These are phyloP conservation scores for Hymenoscyphus infarciens DNA, from an alignment of 2,329 filamentous ascomycete genomes.

Conservation along the genomic window DNA sequence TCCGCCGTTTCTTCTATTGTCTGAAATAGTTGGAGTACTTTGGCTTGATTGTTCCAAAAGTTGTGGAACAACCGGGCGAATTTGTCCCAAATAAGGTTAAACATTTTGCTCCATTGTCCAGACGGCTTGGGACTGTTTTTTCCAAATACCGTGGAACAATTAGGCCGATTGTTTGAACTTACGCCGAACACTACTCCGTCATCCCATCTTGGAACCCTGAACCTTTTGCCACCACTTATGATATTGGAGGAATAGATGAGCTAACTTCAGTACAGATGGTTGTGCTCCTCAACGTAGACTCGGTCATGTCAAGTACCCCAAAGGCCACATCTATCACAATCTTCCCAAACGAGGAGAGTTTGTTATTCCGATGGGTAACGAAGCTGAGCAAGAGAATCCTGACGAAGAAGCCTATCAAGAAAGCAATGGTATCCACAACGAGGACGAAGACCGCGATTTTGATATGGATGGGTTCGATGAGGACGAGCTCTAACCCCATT, in stretches of 20 bases:
- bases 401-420: background rate
- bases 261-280: background rate
- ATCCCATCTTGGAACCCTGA: background rate
- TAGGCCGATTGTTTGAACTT: background rate
- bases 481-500: too few relatives aligned
- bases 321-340: constrained; percentile 3
- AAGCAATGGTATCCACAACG: background rate
- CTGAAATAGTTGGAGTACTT: background rate
- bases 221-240: background rate
- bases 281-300: constrained; percentile 2
- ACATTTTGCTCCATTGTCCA: background rate
- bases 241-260: background rate
- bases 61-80: background rate
- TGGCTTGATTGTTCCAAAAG: background rate
- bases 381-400: background rate
- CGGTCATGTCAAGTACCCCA: constrained; percentile 10
- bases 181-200: background rate
- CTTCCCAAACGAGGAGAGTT: constrained; percentile 5
- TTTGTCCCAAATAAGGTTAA: background rate
- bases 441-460: too few relatives aligned
- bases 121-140: background rate
- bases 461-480: too few relatives aligned
- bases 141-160: background rate
- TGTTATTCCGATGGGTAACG: background rate
- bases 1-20: background rate